Evolutionary conservation across 495 filamentous ascomycete species (phyloP), one percentile per base, ranked within the genome.

Genomic region (Penicillium verhagenii): DNA sequence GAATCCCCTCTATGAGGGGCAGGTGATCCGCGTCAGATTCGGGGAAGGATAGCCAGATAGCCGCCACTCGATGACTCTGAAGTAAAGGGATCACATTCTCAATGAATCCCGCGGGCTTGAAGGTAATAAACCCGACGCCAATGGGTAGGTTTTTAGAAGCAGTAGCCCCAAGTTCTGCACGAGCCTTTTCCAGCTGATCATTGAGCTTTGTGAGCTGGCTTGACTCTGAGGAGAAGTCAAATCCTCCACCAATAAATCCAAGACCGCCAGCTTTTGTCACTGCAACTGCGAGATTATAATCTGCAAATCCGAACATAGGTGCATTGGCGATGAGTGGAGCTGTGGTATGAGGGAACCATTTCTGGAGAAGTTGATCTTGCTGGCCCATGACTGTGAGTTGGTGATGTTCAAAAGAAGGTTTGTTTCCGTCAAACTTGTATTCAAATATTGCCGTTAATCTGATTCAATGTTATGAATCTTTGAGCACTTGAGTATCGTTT

Each of bases 211-310:
- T 79, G n/a, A 92, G 77, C 64, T 85, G 84, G 10, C 86, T 83
- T 54, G 78, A 72, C 4, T 67, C 44, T 1, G 87, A 83, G 0
- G 85, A 86, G 76, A 91, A 91, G 63, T 84, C 80, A 57, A 91
- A 83, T 31, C 87, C 65, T n/a, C 59, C 88, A 38, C 87, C 87
- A 57, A 92, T 85, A 31, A 87, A 68, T 1, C 63, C 88, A 10
- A 92, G 78, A 14, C 88, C 88, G 61, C 87, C 87, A 4, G 86
- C 84, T 69, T 90, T 90, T 63, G 79, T 84, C 20, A 91, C 88
- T 11, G 88, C 86, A 2, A 87, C 85, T 19, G 88, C 88, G 29
- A 92, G 82, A 25, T 69, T 70, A 9, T 80, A 85, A 57, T 82
- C 83, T 8, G 84, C 83, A 28, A 82, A 86, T 56, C 86, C 82